These are phyloP conservation scores for Zygoascus meyerae DNA, from an alignment of 1,139 yeast genomes.

Conservation along the genomic window DNA sequence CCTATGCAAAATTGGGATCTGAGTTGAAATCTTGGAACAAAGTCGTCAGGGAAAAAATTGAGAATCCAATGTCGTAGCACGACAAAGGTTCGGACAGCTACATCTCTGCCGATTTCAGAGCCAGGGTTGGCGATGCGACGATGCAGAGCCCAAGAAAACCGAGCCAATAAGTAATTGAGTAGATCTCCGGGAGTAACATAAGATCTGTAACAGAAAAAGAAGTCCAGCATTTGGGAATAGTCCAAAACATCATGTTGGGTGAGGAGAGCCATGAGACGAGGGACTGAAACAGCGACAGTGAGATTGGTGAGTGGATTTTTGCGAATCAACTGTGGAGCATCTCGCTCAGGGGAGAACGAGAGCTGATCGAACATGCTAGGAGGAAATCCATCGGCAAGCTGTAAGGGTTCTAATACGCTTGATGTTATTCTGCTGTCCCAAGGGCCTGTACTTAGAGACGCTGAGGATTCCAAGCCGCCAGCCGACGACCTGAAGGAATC, in stretches of 20 bases:
- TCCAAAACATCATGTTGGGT: slow-evolving; percentile 78
- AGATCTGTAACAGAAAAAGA: slow-evolving; percentile 75
- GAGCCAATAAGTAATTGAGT: slow-evolving; percentile 52
- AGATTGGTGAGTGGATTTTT: slow-evolving; percentile 9
- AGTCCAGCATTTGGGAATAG: slow-evolving; percentile 73
- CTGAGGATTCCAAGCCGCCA: slow-evolving; percentile 3
- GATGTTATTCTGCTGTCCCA: slow-evolving; percentile 3
- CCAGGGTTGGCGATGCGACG: slow-evolving; percentile 13
- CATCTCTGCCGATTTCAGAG: slow-evolving; percentile 53
- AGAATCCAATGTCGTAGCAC: slow-evolving; percentile 84
- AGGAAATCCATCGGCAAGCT: slow-evolving; percentile 7
- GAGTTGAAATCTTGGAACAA: slow-evolving; percentile 32
- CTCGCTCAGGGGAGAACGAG: slow-evolving; percentile 17
- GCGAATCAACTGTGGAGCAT: slow-evolving; percentile 11
- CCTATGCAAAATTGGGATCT: slow-evolving; percentile 29
- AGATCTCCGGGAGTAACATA: slow-evolving; percentile 56
- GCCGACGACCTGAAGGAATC: no score
- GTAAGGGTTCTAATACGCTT: neutral
- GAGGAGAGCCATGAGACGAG: slow-evolving; percentile 53
- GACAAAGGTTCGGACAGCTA: slow-evolving; percentile 80
- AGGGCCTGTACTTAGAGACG: slow-evolving; percentile 8
- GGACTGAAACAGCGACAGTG: slow-evolving; percentile 15
- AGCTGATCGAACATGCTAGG: slow-evolving; percentile 16
- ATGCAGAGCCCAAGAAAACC: slow-evolving; percentile 67
- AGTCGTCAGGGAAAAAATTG: slow-evolving; percentile 42